Evolutionary conservation across 805 yeast genomes (phyloP), one percentile per base, ranked within the genome.

Genomic region (Kuraishia ogatae): DNA sequence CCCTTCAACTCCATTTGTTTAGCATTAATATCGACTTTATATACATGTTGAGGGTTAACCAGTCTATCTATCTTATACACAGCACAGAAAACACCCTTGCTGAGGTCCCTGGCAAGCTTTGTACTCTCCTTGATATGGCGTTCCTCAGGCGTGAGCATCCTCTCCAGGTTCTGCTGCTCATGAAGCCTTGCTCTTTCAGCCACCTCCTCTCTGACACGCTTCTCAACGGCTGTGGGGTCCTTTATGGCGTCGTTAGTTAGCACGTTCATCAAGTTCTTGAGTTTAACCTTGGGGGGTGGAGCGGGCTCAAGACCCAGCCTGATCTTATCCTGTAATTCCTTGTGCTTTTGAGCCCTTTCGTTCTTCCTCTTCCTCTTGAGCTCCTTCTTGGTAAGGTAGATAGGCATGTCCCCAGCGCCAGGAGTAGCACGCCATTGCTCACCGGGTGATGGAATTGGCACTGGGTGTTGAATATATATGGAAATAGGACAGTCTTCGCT

Each of bases 181-280:
- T 94, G 99, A 47, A 71, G 67, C 15, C 69, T 59, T 39, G 71
- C 72, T 29, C 99, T 74, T 50, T 80, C 79, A 47, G 78, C 83
- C 2, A 90, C 86, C 58, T 92, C 94, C 23, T 72, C 67, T 50
- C 80, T 74, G 0, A 94, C 97, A 53, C 76, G 69, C 67, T 76
- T 74, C 64, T 93, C 99, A 60, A 91, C 85, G 2, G 82, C 82
- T 0, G 98, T 93, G 1, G 99, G 98, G 65, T 94, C 96, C 57
- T 80, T 76, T 51, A 92, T 86, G 6, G 94, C 89, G 56, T 89
- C 96, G 61, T 88, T 83, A 1, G 97, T 89, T 52, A 87, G 72
- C 0, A 90, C 96, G 61, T 79, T 86, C 91, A 90, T 89, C 68
- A 94, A 76, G 65, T 93, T 94, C 49, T 86, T 81, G 50, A 90